Base-by-base conservation (phyloP, 495 filamentous ascomycete genomes). In the Neurospora tetraspora region DNA sequence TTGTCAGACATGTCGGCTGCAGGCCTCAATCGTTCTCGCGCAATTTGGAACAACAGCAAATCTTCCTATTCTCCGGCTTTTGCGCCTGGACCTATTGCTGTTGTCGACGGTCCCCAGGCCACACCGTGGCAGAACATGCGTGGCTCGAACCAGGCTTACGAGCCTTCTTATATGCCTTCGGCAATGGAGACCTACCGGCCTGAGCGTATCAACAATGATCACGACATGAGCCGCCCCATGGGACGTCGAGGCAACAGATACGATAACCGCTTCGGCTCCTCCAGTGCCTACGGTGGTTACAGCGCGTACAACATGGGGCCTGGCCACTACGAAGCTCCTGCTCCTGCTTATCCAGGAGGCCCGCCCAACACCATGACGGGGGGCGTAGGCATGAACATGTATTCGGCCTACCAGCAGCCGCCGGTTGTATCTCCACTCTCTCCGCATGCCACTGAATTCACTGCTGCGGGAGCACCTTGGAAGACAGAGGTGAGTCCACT, bases 361-460 rank as follows among this genome's bases (percentile, higher is more conserved):
- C 70, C 79, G 38, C 78, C 76, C 14, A 78, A 73, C 68, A 40
- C 75, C 68, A 79, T 80, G 72, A 59, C 53, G 39, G 73, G 73
- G 45, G 77, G 74, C 69, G 76, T 77, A 78, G 78, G 75, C 76
- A 81, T 88, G 72, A 86, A 85, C 45, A 74, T 88, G 71, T 90
- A 89, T 78, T 80, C 85, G 81, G 74, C 86, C 36, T 96, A 93
- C 80, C 89, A 89, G 71, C 88, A 91, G 74, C 89, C 88, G 59
- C 88, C 92, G 39, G 89, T 92, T 74, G 91, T 93, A 42, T 93
- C 93, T 37, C 86, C 92, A 5, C 88, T 98, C 23, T 97, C 94
- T 18, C 92, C 95, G 5, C 90, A 92, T 69, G 94, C 94, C 37
- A 88, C 88, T 27, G 94, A 97, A 78, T 97, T 97, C 76, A 91